Conservation (phyloP, 2,329 filamentous ascomycete species). For the Ascochyta fabae region DNA sequence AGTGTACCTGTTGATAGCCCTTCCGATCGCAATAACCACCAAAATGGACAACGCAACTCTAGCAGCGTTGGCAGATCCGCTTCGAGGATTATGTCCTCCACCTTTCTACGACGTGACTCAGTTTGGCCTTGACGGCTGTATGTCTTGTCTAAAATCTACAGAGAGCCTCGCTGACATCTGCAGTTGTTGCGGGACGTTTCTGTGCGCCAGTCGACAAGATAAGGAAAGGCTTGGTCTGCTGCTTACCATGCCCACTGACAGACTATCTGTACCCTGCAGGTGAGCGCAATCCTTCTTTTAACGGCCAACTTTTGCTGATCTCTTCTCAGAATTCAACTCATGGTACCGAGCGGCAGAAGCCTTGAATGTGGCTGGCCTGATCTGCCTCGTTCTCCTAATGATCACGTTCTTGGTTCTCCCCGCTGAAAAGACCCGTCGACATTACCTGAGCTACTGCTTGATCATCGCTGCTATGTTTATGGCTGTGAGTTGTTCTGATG, state of each 20-base stretch:
- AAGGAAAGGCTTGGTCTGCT: conserved; percentile 68
- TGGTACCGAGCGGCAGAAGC: conserved; percentile 77
- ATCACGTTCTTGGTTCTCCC: conserved; percentile 81
- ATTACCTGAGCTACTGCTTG: conserved; percentile 91
- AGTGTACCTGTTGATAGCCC: conserved; percentile 6
- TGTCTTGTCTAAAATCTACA: conserved; percentile 39
- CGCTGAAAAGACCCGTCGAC: conserved; percentile 85
- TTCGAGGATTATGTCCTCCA: conserved; percentile 65
- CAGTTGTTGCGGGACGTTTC: conserved; percentile 63
- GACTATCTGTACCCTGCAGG: conserved; percentile 73
- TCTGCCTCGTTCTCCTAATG: conserved; percentile 77
- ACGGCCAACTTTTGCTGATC: conserved; percentile 18
- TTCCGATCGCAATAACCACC: background rate
- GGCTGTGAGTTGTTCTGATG: conserved; percentile 66
- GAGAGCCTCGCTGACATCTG: conserved; percentile 38
- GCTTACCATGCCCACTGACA: conserved; percentile 86
- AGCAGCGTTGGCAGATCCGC: conserved; percentile 23
- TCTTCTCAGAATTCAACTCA: conserved; percentile 55
- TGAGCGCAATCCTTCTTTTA: conserved; percentile 42
- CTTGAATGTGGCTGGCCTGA: conserved; percentile 76
- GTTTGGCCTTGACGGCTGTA: conserved; percentile 74
- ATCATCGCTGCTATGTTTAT: conserved; percentile 77
- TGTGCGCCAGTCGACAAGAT: conserved; percentile 58
- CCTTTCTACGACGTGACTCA: conserved; percentile 72
- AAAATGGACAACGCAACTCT: conserved; percentile 43